These are phyloP conservation scores for Euptelea pleiosperma DNA, from an alignment of 164 flowering plant genomes.

Conservation along the genomic window DNA sequence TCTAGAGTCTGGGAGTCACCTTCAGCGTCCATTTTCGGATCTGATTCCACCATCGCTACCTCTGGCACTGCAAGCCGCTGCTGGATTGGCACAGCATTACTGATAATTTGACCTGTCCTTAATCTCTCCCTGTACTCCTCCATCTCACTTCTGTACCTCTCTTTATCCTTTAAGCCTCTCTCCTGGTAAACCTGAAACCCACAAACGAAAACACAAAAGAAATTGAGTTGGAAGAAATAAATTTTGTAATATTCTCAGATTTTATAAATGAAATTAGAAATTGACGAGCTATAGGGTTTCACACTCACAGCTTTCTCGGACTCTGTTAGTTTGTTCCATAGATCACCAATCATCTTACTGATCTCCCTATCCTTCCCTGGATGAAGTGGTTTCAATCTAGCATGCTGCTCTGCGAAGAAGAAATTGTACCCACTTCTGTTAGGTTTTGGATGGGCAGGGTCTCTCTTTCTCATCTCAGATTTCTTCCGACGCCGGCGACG, in stretches of 20 bases:
- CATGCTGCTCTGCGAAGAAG: conserved; percentile 96
- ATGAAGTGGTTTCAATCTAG: conserved; percentile 73
- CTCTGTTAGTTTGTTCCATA: conserved; percentile 76
- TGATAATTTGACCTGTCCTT: conserved; percentile 41
- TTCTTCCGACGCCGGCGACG: conserved; percentile 85
- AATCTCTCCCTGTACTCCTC: conserved; percentile 64
- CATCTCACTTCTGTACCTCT: conserved; percentile 80
- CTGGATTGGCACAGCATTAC: conserved; percentile 59
- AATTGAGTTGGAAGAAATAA: background rate
- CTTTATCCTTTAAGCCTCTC: conserved; percentile 78
- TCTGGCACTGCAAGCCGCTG: conserved; percentile 42
- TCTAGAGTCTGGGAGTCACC: conserved; percentile 11
- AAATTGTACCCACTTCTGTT: conserved; percentile 96
- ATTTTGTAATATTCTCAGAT: no score
- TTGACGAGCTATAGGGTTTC: background rate
- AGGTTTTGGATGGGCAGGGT: conserved; percentile 92
- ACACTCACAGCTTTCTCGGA: conserved; percentile 60
- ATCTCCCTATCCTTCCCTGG: conserved; percentile 91
- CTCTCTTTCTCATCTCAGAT: conserved; percentile 76
- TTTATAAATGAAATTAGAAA: background rate
- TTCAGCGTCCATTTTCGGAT: conserved; percentile 31
- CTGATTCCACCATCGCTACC: conserved; percentile 29
- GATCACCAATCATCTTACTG: conserved; percentile 88
- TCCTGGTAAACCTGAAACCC: conserved; percentile 79
- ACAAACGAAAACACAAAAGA: background rate